These are phyloP conservation scores for Emergomyces orientalis DNA, from an alignment of 2,329 filamentous ascomycete species.

Conservation along the genomic window DNA sequence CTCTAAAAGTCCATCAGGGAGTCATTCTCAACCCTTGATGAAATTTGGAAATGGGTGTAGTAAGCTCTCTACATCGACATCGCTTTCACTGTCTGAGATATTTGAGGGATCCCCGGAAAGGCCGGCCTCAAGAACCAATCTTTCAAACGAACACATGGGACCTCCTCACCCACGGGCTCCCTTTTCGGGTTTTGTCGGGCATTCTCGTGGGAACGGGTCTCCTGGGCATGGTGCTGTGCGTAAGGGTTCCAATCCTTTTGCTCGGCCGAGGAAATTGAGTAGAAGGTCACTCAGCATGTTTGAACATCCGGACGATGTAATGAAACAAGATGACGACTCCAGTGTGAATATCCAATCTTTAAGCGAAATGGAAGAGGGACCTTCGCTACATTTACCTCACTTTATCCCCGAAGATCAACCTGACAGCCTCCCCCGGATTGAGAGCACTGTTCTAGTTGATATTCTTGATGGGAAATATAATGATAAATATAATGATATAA, in stretches of 20 bases:
- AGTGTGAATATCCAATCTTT: constrained; percentile 58
- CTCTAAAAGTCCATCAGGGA: constrained; percentile 52
- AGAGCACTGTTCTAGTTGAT: constrained; percentile 69
- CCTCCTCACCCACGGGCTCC: constrained; percentile 56
- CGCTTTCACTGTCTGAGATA: constrained; percentile 66
- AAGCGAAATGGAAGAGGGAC: constrained; percentile 71
- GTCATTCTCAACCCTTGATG: constrained; percentile 58
- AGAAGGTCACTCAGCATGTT: constrained; percentile 96
- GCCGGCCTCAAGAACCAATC: constrained; percentile 52
- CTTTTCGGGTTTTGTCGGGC: constrained; percentile 50
- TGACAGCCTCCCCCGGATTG: constrained; percentile 82
- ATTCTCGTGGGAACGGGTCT: constrained; percentile 60
- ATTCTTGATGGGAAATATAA: constrained; percentile 78
- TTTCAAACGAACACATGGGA: constrained; percentile 47
- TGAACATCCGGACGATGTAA: constrained; percentile 78
- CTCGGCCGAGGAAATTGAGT: constrained; percentile 76
- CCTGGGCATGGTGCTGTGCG: constrained; percentile 62
- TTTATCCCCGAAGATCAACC: constrained; percentile 70
- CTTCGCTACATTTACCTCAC: constrained; percentile 69
- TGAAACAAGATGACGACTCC: constrained; percentile 61
- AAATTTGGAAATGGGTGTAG: constrained; percentile 57
- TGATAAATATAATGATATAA: constrained; percentile 64
- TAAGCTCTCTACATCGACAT: constrained; percentile 45
- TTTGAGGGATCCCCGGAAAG: constrained; percentile 71
- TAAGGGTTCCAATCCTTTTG: constrained; percentile 61